A percentile compares a stretch with the other conserved stretches of the same genome.
Conservation (phyloP, 2,329 filamentous ascomycete genomes). For the Venturia aucupariae region DNA sequence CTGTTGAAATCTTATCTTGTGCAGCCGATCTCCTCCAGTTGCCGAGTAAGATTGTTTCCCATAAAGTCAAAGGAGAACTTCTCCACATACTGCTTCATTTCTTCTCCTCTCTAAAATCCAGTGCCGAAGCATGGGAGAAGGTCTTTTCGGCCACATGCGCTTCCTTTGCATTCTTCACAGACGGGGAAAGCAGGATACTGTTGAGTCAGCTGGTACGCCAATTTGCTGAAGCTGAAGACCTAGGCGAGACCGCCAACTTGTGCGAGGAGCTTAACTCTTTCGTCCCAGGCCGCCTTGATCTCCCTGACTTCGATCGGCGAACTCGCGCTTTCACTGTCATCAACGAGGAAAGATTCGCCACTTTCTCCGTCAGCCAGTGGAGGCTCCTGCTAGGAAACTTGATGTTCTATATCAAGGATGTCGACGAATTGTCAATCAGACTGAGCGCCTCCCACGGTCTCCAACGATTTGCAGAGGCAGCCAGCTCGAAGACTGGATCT, state of each 20-base stretch:
- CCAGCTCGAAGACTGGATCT: constrained; percentile 40
- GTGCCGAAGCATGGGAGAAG: constrained; percentile 35
- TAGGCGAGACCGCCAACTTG: constrained; percentile 56
- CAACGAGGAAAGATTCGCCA: constrained; percentile 49
- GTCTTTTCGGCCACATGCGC: constrained; percentile 69
- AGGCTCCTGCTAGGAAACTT: constrained; percentile 80
- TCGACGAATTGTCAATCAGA: constrained; percentile 81
- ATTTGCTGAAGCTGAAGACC: constrained; percentile 54
- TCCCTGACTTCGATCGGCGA: constrained; percentile 79
- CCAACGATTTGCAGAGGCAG: constrained; percentile 62
- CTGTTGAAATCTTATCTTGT: constrained; percentile 69
- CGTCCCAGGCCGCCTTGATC: constrained; percentile 61
- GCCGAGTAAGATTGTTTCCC: constrained; percentile 72
- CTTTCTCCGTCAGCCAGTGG: constrained; percentile 68
- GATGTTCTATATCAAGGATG: constrained; percentile 74
- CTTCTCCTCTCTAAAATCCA: constrained; percentile 53
- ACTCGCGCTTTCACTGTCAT: constrained; percentile 67
- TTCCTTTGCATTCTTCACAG: constrained; percentile 84
- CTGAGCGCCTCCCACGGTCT: constrained; percentile 71
- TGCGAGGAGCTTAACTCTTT: constrained; percentile 78
- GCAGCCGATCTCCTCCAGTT: constrained; percentile 75
- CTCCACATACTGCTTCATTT: constrained; percentile 75
- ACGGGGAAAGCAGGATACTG: constrained; percentile 64
- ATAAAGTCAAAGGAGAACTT: constrained; percentile 72
- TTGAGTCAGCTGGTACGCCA: constrained; percentile 64